Evolutionary conservation across 176 grass and related monocot genomes (phyloP).

Genomic region (Aegilops sharonensis): DNA sequence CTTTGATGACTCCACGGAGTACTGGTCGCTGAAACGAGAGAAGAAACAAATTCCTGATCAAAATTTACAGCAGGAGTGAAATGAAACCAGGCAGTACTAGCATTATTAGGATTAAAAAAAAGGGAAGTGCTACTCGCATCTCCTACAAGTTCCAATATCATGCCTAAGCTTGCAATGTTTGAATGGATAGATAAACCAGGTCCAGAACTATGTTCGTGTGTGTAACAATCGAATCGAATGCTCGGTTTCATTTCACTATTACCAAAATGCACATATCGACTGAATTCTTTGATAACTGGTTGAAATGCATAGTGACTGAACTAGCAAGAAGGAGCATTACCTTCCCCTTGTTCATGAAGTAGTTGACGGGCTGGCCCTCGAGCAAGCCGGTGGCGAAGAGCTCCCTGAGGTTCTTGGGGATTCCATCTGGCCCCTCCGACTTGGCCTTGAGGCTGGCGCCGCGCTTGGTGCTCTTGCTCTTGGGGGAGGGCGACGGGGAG

Average conservation of each 20-base stretch:
- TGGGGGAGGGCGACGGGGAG: slow-evolving; percentile 11
- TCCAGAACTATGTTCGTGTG: neutral
- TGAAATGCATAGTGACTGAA: neutral
- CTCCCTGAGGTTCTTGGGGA: slow-evolving; percentile 66
- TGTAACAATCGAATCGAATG: too few relatives aligned
- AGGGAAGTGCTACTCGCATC: neutral
- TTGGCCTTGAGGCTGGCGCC: neutral
- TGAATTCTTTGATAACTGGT: neutral
- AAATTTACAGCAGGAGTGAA: slow-evolving; percentile 34
- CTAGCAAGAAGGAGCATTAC: slow-evolving; percentile 26
- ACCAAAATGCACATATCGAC: neutral
- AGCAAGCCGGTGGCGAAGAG: slow-evolving; percentile 84
- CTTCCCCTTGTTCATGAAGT: slow-evolving; percentile 69
- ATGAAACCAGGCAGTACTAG: neutral
- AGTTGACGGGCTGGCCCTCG: slow-evolving; percentile 83
- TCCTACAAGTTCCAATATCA: neutral
- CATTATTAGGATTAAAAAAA: neutral
- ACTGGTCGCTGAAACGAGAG: slow-evolving; percentile 51
- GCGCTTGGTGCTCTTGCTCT: neutral
- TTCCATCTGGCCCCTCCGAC: neutral
- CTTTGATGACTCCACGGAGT: slow-evolving; percentile 63
- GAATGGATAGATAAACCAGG: neutral
- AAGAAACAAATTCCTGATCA: slow-evolving; percentile 33
- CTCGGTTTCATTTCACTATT: neutral
- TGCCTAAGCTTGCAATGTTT: neutral